Evolutionary conservation across 2,329 filamentous ascomycete genomes (phyloP).

Genomic region (Lasiodiplodia sp.): DNA sequence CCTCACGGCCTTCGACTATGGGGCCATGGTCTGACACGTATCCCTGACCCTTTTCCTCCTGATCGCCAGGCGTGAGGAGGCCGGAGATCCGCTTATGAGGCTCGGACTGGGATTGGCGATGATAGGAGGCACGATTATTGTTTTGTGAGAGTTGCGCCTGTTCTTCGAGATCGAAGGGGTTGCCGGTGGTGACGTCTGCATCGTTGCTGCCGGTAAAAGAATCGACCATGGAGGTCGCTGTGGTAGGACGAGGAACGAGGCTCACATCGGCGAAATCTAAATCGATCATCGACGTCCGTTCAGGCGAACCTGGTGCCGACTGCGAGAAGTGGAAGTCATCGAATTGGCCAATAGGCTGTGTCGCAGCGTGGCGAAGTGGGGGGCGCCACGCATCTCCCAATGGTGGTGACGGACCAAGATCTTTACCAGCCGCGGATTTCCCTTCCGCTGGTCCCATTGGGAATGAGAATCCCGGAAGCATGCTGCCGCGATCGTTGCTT

Average conservation of each 20-base stretch:
- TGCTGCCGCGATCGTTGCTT: conserved; percentile 9
- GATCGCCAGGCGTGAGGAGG: conserved; percentile 45
- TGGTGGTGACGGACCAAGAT: conserved; percentile 40
- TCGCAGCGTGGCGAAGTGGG: conserved; percentile 50
- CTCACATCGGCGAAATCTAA: conserved; percentile 48
- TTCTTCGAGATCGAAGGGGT: conserved; percentile 60
- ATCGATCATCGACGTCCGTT: conserved; percentile 55
- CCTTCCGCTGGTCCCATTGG: conserved; percentile 9
- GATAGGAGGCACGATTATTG: conserved; percentile 48
- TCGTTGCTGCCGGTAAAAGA: conserved; percentile 35
- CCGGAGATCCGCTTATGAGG: conserved; percentile 38
- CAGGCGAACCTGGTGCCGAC: conserved; percentile 43
- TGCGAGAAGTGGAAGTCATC: conserved; percentile 48
- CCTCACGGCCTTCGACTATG: conserved; percentile 17
- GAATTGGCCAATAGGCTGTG: conserved; percentile 48
- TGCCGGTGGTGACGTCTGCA: conserved; percentile 44
- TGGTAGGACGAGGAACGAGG: conserved; percentile 51
- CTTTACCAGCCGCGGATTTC: conserved; percentile 22
- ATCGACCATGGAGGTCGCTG: conserved; percentile 46
- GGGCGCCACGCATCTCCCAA: conserved; percentile 48
- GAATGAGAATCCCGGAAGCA: conserved; percentile 24
- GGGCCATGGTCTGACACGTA: conserved; percentile 41
- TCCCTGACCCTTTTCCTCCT: conserved; percentile 42
- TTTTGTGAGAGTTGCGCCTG: conserved; percentile 47
- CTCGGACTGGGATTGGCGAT: conserved; percentile 50